phyloP scores from a whole-genome alignment of 2,329 filamentous ascomycete species.

The Blastomyces gilchristii region DNA sequence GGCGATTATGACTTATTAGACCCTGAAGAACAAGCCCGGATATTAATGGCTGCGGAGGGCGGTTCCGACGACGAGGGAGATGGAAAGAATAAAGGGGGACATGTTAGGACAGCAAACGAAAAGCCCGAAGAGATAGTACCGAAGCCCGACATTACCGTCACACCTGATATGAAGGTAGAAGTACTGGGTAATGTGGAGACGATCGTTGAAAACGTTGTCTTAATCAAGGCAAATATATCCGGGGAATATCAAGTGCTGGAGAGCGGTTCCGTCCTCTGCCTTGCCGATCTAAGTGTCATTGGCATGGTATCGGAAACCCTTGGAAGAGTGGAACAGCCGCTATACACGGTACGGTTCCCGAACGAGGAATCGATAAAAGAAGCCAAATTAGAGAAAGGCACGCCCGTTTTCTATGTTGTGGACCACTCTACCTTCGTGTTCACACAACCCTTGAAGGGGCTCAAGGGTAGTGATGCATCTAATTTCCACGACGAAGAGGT shows the following conservation, averaged over 20 bases:
- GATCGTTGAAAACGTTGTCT: slow-evolving; percentile 64
- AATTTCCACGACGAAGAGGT: slow-evolving; percentile 93
- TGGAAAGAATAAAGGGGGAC: slow-evolving; percentile 33
- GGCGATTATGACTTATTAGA: slow-evolving; percentile 60
- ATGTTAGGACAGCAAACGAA: slow-evolving; percentile 77
- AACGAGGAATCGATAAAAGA: slow-evolving; percentile 57
- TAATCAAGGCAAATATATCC: slow-evolving; percentile 67
- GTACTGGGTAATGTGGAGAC: slow-evolving; percentile 65
- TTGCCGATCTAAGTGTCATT: slow-evolving; percentile 62
- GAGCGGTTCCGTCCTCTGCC: slow-evolving; percentile 71
- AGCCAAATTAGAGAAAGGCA: slow-evolving; percentile 57
- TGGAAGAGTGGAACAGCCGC: slow-evolving; percentile 72
- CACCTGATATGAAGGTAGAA: slow-evolving; percentile 63
- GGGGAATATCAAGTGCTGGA: slow-evolving; percentile 82
- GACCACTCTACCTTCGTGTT: slow-evolving; percentile 75
- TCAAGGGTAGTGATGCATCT: slow-evolving; percentile 87
- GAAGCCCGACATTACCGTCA: slow-evolving; percentile 70
- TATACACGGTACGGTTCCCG: slow-evolving; percentile 73
- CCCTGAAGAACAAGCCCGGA: slow-evolving; percentile 70
- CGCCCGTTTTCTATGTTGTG: slow-evolving; percentile 67
- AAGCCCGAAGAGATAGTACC: slow-evolving; percentile 50
- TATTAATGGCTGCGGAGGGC: slow-evolving; percentile 73
- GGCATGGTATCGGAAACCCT: slow-evolving; percentile 78
- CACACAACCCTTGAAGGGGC: slow-evolving; percentile 64
- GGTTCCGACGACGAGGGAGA: slow-evolving; percentile 67